These are phyloP conservation scores for Phytophthora sansomeana DNA, from an alignment of 352 stramenopile species.

Conservation along the genomic window DNA sequence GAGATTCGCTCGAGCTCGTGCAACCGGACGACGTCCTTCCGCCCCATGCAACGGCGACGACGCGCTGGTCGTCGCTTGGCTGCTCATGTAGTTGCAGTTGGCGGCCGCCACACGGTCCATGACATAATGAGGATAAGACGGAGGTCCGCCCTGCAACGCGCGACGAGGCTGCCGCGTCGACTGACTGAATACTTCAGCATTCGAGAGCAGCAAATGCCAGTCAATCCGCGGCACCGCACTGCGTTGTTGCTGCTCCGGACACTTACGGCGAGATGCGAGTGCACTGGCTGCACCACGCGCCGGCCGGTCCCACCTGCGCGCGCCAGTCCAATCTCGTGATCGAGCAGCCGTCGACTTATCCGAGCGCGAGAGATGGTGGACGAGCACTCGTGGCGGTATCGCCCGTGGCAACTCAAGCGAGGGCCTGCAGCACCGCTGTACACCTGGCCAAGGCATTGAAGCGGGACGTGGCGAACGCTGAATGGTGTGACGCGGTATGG, in stretches of 20 bases:
- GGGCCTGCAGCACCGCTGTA: too few species aligned
- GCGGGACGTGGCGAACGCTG: slow-evolving; percentile 9
- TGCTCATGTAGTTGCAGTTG: slow-evolving; percentile 2
- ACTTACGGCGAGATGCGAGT: neutral
- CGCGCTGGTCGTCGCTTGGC: neutral
- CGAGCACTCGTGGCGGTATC: too few species aligned
- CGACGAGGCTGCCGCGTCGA: neutral
- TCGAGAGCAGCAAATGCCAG: neutral
- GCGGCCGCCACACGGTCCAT: neutral
- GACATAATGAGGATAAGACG: neutral
- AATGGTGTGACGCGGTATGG: slow-evolving; percentile 27
- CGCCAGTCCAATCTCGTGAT: slow-evolving; percentile 27
- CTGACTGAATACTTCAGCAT: slow-evolving; percentile 1
- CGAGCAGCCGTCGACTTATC: slow-evolving; percentile 1
- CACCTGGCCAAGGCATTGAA: slow-evolving; percentile 9
- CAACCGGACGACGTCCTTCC: slow-evolving; percentile 23
- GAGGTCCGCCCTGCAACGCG: neutral
- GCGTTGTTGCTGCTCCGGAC: neutral
- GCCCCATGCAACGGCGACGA: slow-evolving; percentile 4
- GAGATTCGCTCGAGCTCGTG: slow-evolving; percentile 24
- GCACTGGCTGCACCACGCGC: slow-evolving; percentile 23
- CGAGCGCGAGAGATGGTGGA: neutral
- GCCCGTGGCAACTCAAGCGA: neutral
- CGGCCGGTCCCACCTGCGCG: slow-evolving; percentile 18
- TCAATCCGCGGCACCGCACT: slow-evolving; percentile 20